Percentiles rank a stretch among this genome's conserved stretches.
These are phyloP conservation scores for Rhizoclosmatium sp. DNA, from an alignment of 192 early-diverging fungal genomes.

Conservation along the genomic window DNA sequence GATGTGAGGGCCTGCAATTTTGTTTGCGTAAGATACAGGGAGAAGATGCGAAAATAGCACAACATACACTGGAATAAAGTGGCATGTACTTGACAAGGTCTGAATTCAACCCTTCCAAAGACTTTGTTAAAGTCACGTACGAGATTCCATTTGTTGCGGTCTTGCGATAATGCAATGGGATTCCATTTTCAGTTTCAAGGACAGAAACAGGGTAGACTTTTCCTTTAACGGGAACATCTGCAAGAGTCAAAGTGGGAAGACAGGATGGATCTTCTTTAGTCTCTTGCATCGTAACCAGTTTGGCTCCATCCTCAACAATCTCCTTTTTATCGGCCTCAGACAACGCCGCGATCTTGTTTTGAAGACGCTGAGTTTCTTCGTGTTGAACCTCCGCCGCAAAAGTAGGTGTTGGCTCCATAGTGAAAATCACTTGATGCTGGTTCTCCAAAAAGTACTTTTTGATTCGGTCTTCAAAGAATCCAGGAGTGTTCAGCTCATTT, in stretches of 20 bases:
- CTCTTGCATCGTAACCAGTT: constrained; percentile 75
- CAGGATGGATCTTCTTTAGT: constrained; percentile 77
- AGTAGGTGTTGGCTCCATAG: constrained; percentile 80
- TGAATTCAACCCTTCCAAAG: constrained; percentile 66
- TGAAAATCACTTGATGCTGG: constrained; percentile 76
- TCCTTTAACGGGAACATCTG: constrained; percentile 73
- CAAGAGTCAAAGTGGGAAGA: constrained; percentile 83
- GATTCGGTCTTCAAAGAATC: constrained; percentile 79
- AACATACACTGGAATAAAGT: constrained; percentile 75
- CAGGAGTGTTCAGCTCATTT: constrained; percentile 53
- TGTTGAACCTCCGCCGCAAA: constrained; percentile 66
- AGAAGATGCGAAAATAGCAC: constrained; percentile 33
- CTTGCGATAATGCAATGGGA: constrained; percentile 77
- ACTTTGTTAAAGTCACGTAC: constrained; percentile 81
- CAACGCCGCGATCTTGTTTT: constrained; percentile 65
- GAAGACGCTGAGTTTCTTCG: constrained; percentile 75
- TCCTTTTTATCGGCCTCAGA: constrained; percentile 64
- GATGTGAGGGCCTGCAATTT: constrained; percentile 46
- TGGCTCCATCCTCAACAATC: constrained; percentile 73
- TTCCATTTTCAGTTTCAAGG: constrained; percentile 38
- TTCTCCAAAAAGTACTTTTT: constrained; percentile 84
- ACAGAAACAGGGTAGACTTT: constrained; percentile 64
- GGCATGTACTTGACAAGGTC: constrained; percentile 78
- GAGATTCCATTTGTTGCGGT: constrained; percentile 91
- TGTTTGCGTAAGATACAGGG: constrained; percentile 27